Percentiles rank a stretch among this genome's conserved stretches.
Conservation (phyloP, 2,329 filamentous ascomycete genomes). For the Diaporthe ilicicola region DNA sequence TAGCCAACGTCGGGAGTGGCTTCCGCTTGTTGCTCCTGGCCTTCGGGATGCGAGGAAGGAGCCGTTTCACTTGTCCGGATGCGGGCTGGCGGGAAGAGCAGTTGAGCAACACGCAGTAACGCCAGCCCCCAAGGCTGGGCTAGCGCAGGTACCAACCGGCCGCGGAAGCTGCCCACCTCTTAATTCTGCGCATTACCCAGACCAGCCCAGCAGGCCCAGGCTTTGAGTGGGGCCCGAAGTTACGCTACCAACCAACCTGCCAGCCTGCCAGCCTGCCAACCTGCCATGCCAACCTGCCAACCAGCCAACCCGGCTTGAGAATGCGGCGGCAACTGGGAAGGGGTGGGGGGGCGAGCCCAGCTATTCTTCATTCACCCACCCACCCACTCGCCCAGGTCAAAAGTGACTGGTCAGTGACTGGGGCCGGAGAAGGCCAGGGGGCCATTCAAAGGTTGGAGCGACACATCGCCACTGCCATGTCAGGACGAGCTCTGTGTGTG, state of each 20-base stretch:
- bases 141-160: slow-evolving; percentile 17
- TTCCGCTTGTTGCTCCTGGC: slow-evolving; percentile 23
- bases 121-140: background rate
- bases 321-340: slow-evolving; percentile 8
- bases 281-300: background rate
- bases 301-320: slow-evolving; percentile 8
- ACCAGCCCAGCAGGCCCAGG: background rate
- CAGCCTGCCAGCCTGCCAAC: background rate
- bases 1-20: slow-evolving; percentile 22
- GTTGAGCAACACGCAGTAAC: background rate
- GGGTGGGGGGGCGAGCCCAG: background rate
- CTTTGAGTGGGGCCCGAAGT: background rate
- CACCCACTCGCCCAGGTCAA: background rate
- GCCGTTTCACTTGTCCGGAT: slow-evolving; percentile 24
- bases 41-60: slow-evolving; percentile 16
- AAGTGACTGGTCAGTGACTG: background rate
- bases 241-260: background rate
- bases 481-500: background rate
- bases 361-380: background rate
- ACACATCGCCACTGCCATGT: background rate
- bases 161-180: background rate
- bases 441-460: background rate
- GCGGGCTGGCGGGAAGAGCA: background rate
- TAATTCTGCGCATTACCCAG: background rate
- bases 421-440: background rate